Base-by-base conservation (phyloP, 2,329 filamentous ascomycete species). In the Colletotrichum cuscutae region DNA sequence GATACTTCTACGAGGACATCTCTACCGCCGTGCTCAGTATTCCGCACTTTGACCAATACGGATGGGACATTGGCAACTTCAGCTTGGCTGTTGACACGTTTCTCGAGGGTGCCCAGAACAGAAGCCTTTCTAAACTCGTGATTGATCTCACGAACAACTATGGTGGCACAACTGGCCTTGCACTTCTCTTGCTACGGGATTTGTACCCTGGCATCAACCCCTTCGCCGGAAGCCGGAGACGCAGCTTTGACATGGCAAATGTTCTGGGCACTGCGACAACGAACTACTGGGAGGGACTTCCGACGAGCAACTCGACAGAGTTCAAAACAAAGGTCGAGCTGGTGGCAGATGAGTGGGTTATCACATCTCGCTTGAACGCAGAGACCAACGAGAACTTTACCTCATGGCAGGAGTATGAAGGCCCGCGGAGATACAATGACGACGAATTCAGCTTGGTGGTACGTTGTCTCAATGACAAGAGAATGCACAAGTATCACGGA, bases 1-100 rank as follows among this genome's bases (percentile, higher is more conserved):
- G 68, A 12, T 71, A 71, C 19, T 71, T 71, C 28, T 62, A 56
- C 2, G 49, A 71, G 7, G 68, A 71, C 35, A 68, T 71, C 11
- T 71, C 68, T 1, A 71, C 68, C 4, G 68, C 56, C 13, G 68
- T 71, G 2, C 37, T 71, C 15, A 71, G 68, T 49, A 58, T 71
- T 15, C 68, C 68, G 12, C 63, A 71, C 4, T 71, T 71, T 28
- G 64, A 71, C 28, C 68, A 68, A 1, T 71, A 71, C 22, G 68
- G 30, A 0, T 35, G 35, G 56, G 57, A 68, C 49, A 46, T 71
- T 13, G 68, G 68, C 32, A 57, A 62, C 26, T 71, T 71, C 49
- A 57, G 68, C 15, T 30, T 56, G 2, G 35, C 57, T 4, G 32
- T 71, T 1, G 35, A 24, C 22, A 30, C 54, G 2, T 68, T 71